A percentile compares a stretch with the other conserved stretches of the same genome.
Conservation (phyloP, 2,329 filamentous ascomycete species). For the Colletotrichum sp. region DNA sequence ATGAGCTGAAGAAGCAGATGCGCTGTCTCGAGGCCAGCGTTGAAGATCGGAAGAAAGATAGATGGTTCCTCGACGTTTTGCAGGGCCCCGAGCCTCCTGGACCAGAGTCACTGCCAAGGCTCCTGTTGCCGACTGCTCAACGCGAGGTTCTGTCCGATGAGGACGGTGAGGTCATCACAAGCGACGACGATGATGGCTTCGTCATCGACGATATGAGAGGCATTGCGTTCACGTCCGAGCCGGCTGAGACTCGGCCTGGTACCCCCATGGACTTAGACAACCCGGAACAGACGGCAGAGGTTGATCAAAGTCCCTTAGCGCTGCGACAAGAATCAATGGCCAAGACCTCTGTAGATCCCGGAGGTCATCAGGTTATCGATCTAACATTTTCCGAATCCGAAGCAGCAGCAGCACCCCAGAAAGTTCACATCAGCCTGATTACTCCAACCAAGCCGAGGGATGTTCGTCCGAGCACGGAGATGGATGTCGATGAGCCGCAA, state of each 20-base stretch:
- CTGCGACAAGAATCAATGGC: background rate
- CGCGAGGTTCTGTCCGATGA: slow-evolving; percentile 28
- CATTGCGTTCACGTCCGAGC: background rate
- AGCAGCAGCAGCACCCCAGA: background rate
- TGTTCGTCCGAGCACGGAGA: background rate
- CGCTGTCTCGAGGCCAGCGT: slow-evolving; percentile 68
- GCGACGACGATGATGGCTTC: slow-evolving; percentile 54
- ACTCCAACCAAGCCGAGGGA: slow-evolving; percentile 1
- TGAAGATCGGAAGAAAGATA: slow-evolving; percentile 59
- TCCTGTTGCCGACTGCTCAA: slow-evolving; percentile 29
- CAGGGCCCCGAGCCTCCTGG: slow-evolving; percentile 46
- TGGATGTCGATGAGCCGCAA: background rate
- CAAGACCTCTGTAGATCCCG: background rate
- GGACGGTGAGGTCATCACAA: slow-evolving; percentile 57
- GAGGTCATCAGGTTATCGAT: slow-evolving; percentile 3
- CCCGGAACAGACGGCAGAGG: background rate
- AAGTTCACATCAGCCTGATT: slow-evolving; percentile 2
- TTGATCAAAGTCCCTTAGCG: background rate
- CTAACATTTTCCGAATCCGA: slow-evolving; percentile 14
- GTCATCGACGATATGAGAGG: slow-evolving; percentile 42
- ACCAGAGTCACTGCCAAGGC: slow-evolving; percentile 27
- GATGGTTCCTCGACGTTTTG: slow-evolving; percentile 56
- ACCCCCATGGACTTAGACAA: slow-evolving; percentile 9
- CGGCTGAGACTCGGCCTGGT: background rate
- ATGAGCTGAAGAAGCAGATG: slow-evolving; percentile 61